Percentiles rank a stretch among this genome's conserved stretches.
phyloP scores from a whole-genome alignment of 2,329 filamentous ascomycete species.

The Herpotrichia juniperi region DNA sequence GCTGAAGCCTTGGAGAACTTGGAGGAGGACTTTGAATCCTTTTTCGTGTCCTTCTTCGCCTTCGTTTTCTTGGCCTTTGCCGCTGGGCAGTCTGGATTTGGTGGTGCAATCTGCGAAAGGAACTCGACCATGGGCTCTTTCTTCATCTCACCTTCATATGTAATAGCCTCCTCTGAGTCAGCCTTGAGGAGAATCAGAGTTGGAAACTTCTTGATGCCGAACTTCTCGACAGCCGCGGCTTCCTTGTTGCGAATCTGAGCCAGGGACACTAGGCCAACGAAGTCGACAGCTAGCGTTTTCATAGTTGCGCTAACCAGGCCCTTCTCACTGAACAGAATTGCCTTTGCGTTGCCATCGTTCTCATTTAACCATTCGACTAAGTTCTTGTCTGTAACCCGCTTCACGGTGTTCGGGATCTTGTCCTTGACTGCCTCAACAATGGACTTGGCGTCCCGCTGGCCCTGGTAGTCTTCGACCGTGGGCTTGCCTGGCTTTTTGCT shows the following conservation, averaged over 20 bases:
- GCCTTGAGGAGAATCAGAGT: constrained; percentile 80
- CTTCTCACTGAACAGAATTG: constrained; percentile 92
- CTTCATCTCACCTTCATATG: constrained; percentile 83
- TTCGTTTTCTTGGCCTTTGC: constrained; percentile 52
- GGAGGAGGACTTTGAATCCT: constrained; percentile 54
- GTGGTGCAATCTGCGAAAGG: constrained; percentile 76
- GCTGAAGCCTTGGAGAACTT: constrained; percentile 58
- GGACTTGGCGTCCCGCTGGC: constrained; percentile 78
- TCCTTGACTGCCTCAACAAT: constrained; percentile 86
- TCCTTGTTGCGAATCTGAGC: constrained; percentile 88
- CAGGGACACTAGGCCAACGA: constrained; percentile 77
- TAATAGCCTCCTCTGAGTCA: constrained; percentile 68
- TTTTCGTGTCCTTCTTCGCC: constrained; percentile 51
- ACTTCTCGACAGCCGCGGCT: constrained; percentile 70
- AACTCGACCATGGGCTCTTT: constrained; percentile 84
- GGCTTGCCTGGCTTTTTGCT: constrained; percentile 81
- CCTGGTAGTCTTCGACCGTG: constrained; percentile 88
- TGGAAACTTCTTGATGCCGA: constrained; percentile 79
- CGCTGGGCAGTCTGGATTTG: constrained; percentile 77
- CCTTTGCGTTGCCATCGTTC: constrained; percentile 75
- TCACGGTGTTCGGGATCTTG: constrained; percentile 92
- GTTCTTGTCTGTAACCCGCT: constrained; percentile 78
- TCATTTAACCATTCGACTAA: constrained; percentile 74
- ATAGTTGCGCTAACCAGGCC: constrained; percentile 83
- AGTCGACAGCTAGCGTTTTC: constrained; percentile 88